Evolutionary conservation across 371 early-diverging fungal genomes (phyloP).

Genomic region (Rhizomucor miehei): DNA sequence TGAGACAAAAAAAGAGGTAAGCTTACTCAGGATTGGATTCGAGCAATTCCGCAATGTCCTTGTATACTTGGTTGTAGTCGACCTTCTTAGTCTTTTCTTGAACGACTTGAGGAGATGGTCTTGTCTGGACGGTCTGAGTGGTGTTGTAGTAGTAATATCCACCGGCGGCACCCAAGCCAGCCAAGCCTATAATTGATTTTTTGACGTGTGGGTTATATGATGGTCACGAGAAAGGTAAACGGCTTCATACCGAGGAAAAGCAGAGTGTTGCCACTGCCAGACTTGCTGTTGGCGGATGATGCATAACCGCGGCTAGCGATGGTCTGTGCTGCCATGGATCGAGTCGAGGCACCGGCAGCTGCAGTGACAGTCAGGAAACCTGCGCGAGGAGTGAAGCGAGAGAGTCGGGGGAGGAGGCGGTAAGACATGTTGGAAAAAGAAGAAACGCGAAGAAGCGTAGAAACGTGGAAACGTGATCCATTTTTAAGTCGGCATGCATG

Average conservation of each 20-base stretch:
- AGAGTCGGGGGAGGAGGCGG: background rate
- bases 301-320: constrained; percentile 18
- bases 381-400: constrained; percentile 7
- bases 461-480: no score
- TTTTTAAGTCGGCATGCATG: no score
- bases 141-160: constrained; percentile 53
- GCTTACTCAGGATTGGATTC: constrained; percentile 62
- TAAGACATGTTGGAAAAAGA: no score
- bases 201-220: background rate
- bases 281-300: constrained; percentile 16
- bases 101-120: constrained; percentile 9
- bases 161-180: constrained; percentile 46
- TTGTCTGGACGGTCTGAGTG: constrained; percentile 28
- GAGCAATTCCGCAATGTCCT: constrained; percentile 76
- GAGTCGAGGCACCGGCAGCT: constrained; percentile 3
- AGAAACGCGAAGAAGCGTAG: no score
- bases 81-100: constrained; percentile 7
- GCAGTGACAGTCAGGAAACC: constrained; percentile 1
- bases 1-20: background rate
- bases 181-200: constrained; percentile 25
- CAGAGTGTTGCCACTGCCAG: constrained; percentile 19
- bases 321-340: constrained; percentile 8
- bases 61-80: constrained; percentile 71
- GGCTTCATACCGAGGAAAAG: constrained; percentile 19
- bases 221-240: background rate